Evolutionary conservation across 345 rosid genomes (phyloP).

Genomic region (Erucastrum elatum): DNA sequence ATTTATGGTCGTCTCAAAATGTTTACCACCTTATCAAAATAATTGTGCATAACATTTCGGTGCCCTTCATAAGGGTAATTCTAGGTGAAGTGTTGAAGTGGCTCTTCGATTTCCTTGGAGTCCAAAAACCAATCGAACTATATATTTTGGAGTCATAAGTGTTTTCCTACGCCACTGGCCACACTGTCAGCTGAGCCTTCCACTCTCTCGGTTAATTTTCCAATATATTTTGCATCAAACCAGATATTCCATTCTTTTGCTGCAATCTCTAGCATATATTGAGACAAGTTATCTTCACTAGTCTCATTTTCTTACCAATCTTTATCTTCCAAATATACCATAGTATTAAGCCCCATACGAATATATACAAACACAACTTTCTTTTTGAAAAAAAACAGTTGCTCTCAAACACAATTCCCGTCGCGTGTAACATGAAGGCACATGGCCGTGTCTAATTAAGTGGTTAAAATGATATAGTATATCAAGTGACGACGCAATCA

Average conservation of each 20-base stretch:
- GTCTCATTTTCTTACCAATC: neutral
- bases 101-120: constrained; percentile 6
- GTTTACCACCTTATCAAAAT: neutral
- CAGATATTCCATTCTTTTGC: neutral
- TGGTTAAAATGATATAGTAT: neutral
- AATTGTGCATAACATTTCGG: neutral
- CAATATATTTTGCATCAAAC: neutral
- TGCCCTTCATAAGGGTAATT: neutral
- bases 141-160: neutral
- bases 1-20: neutral
- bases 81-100: neutral
- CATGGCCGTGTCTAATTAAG: constrained; percentile 50
- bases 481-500: constrained; percentile 1
- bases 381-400: neutral
- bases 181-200: neutral
- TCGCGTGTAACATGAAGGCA: constrained; percentile 23
- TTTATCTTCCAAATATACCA: neutral
- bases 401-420: neutral
- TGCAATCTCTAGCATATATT: neutral
- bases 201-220: neutral
- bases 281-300: neutral
- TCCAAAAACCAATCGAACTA: neutral
- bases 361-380: neutral
- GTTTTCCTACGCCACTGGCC: neutral
- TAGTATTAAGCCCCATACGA: neutral